Evolutionary conservation across 495 filamentous ascomycete genomes (phyloP), one percentile per base, ranked within the genome.

Genomic region (Aspergillus steynii): DNA sequence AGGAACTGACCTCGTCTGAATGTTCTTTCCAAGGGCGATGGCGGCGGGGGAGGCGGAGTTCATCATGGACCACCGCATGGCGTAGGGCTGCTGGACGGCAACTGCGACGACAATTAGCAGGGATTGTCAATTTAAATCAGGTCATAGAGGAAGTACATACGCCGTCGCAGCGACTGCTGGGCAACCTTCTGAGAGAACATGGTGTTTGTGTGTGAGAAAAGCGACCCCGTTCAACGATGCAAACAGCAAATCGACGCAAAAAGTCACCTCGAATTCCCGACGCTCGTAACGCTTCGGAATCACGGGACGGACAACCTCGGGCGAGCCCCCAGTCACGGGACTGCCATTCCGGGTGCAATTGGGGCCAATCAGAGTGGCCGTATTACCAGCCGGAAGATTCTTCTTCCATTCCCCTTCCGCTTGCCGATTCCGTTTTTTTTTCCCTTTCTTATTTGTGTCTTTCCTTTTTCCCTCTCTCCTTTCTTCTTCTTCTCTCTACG

Each of bases 151-250:
- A 34, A 27, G 60, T 9, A 80, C 83, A 59, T 88, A 90, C 88
- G 76, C 80, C 87, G 83, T 80, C 87, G 85, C 76, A 88, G 75
- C 70, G 86, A 85, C 70, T 85, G 85, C 70, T 90, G 81, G 54
- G 81, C 80, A 72, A 85, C 74, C 79, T 88, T 84, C 69, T 88
- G 86, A 63, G 84, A 82, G 70, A 85, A 78, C 88, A 91, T 91
- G 34, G 53, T 85, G 76, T 69, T 31, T 42, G 28, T 61, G 29
- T 31, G 42, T 28, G 51, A n/a, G 51, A 50, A 14, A 50, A 50
- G 60, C 55, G 52, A 58, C 58, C 65, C 58, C 53, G 59, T 61
- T 49, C 53, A 52, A 61, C 20, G 31, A 37, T 61, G 46, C 45
- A 60, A 52, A 62, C 58, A 60, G 42, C 42, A 58, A 66, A 52